phyloP scores from a whole-genome alignment of 371 early-diverging fungal genomes.

The Mucor sp. region DNA sequence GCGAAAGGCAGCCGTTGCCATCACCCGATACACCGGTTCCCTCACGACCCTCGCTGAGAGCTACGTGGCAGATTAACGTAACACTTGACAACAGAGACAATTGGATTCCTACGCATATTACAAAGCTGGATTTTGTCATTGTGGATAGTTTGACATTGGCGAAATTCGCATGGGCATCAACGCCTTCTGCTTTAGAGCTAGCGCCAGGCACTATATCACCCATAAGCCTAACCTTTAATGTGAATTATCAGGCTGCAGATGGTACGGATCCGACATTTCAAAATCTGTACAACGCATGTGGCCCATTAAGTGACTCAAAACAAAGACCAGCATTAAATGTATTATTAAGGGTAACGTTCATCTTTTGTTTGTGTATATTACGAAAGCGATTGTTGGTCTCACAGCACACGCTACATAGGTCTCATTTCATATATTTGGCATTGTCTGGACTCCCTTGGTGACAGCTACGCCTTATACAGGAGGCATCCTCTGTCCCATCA shows the following conservation, averaged over 20 bases:
- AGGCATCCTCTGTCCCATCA: conserved; percentile 36
- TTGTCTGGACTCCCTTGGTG: conserved; percentile 38
- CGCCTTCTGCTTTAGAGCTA: conserved; percentile 1
- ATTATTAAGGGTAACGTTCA: conserved; percentile 16
- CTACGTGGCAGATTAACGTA: conserved; percentile 30
- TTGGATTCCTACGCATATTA: conserved; percentile 25
- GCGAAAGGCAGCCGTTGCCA: conserved; percentile 27
- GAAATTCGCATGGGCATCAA: conserved; percentile 20
- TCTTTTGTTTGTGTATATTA: neutral
- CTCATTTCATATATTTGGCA: conserved; percentile 35
- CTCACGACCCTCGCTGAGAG: conserved; percentile 16
- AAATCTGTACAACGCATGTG: conserved; percentile 32
- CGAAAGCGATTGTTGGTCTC: neutral
- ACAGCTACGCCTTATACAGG: conserved; percentile 26
- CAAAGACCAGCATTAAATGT: conserved; percentile 24
- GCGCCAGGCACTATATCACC: conserved; percentile 14
- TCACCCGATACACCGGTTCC: conserved; percentile 14
- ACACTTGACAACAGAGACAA: conserved; percentile 29
- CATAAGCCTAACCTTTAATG: conserved; percentile 16
- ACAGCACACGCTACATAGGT: conserved; percentile 22
- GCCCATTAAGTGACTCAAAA: conserved; percentile 17
- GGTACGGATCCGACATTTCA: conserved; percentile 26
- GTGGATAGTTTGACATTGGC: conserved; percentile 24
- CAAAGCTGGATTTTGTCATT: conserved; percentile 19
- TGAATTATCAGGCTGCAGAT: conserved; percentile 25